Conservation (phyloP, 805 yeast genomes). For the Kockiozyma suomiensis region DNA sequence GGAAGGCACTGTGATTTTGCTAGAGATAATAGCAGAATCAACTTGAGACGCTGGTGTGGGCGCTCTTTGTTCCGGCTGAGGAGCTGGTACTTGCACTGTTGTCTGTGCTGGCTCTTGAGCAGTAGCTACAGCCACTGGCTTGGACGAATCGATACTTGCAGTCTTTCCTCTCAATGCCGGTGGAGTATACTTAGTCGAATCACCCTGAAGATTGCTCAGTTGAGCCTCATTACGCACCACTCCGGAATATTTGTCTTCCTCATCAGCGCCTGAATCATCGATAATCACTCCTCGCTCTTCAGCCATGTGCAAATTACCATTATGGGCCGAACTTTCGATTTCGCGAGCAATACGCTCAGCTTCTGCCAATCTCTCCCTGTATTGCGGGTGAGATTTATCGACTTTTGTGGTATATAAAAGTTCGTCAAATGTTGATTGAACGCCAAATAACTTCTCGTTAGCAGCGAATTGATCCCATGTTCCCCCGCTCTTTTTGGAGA, state of each 20-base stretch:
- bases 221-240: slow-evolving; percentile 56
- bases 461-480: slow-evolving; percentile 93
- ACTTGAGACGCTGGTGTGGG: slow-evolving; percentile 30
- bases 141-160: slow-evolving; percentile 2
- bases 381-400: slow-evolving; percentile 73
- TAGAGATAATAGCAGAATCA: slow-evolving; percentile 26
- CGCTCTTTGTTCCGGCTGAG: slow-evolving; percentile 23
- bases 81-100: slow-evolving; percentile 3
- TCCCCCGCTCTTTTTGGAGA: slow-evolving; percentile 38
- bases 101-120: slow-evolving; percentile 9
- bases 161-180: slow-evolving; percentile 22
- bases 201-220: slow-evolving; percentile 13
- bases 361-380: slow-evolving; percentile 58
- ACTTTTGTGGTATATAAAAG: slow-evolving; percentile 80
- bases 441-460: slow-evolving; percentile 87
- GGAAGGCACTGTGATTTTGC: slow-evolving; percentile 12
- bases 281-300: slow-evolving; percentile 81
- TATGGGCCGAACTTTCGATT: slow-evolving; percentile 65
- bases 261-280: slow-evolving; percentile 88
- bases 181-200: slow-evolving; percentile 16
- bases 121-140: background rate
- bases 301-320: slow-evolving; percentile 78
- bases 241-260: slow-evolving; percentile 95
- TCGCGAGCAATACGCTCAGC: slow-evolving; percentile 84
- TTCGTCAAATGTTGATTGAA: slow-evolving; percentile 82